Conservation (phyloP, 192 early-diverging fungal species). For the Entomortierella chlamydospora region DNA sequence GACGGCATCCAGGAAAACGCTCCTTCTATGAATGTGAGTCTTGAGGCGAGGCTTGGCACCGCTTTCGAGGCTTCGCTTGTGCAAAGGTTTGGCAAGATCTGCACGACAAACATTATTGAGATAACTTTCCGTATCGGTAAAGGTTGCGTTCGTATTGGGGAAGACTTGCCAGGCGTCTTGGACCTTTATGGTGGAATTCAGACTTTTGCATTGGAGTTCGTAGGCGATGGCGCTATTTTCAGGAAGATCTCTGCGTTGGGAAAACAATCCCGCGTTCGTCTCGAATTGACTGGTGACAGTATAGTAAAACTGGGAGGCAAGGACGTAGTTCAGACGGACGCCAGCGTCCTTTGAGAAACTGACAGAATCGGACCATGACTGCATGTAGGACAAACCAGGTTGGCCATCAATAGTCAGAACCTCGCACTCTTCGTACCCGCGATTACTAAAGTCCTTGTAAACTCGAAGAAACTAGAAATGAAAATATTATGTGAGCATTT, state of each 20-base stretch:
- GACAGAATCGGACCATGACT: constrained; percentile 2
- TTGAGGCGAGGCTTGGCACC: background rate
- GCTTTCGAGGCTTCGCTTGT: background rate
- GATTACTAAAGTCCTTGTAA: background rate
- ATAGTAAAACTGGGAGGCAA: constrained; percentile 7
- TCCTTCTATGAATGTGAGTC: too few relatives aligned
- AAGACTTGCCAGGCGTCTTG: background rate
- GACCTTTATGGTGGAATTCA: background rate
- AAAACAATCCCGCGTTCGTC: background rate
- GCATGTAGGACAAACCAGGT: constrained; percentile 9
- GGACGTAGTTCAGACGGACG: constrained; percentile 39
- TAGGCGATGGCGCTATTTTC: background rate
- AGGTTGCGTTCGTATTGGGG: background rate
- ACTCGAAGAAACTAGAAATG: constrained; percentile 16
- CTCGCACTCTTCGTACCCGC: constrained; percentile 30
- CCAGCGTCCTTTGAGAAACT: constrained; percentile 36
- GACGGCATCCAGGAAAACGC: too few relatives aligned
- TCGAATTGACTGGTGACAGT: background rate
- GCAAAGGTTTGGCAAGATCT: too few relatives aligned
- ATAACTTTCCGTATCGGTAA: background rate
- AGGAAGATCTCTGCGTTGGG: background rate
- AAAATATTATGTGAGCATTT: background rate
- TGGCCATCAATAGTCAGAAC: constrained; percentile 32
- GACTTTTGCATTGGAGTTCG: background rate
- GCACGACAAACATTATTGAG: background rate